These are phyloP conservation scores for Gynochthodes officinalis DNA, from an alignment of 257 asterid species.

Conservation along the genomic window DNA sequence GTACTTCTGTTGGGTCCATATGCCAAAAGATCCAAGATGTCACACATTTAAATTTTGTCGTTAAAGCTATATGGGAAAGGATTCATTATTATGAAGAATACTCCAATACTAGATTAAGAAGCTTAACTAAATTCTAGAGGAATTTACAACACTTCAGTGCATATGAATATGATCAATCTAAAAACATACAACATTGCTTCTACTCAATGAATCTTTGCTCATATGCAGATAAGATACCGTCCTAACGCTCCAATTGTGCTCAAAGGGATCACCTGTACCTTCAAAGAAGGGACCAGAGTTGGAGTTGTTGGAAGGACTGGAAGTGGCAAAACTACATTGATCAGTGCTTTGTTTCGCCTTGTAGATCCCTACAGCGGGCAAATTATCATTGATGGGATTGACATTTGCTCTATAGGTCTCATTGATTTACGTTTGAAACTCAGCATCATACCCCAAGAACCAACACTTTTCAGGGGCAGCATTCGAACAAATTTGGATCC, in stretches of 20 bases:
- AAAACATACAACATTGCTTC: background rate
- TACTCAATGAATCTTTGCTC: background rate
- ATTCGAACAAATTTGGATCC: conserved; percentile 79
- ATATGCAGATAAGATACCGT: conserved; percentile 62
- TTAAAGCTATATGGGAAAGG: background rate
- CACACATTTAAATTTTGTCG: background rate
- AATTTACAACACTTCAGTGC: background rate
- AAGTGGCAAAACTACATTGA: conserved; percentile 79
- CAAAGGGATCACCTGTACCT: conserved; percentile 72
- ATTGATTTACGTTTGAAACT: conserved; percentile 64
- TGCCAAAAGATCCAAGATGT: background rate
- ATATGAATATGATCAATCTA: background rate
- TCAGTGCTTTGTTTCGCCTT: conserved; percentile 71
- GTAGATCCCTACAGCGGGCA: conserved; percentile 69
- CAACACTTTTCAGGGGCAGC: conserved; percentile 72
- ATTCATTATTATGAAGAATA: background rate
- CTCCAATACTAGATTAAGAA: background rate
- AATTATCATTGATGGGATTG: conserved; percentile 55
- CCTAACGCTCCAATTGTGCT: conserved; percentile 69
- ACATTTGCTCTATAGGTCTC: conserved; percentile 68
- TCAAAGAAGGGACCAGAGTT: conserved; percentile 58
- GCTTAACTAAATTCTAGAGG: background rate
- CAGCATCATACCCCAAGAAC: conserved; percentile 87
- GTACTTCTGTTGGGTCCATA: background rate
- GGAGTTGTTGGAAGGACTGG: conserved; percentile 90